Conservation (phyloP, 2,329 filamentous ascomycete species). For the Endothia cerciana region DNA sequence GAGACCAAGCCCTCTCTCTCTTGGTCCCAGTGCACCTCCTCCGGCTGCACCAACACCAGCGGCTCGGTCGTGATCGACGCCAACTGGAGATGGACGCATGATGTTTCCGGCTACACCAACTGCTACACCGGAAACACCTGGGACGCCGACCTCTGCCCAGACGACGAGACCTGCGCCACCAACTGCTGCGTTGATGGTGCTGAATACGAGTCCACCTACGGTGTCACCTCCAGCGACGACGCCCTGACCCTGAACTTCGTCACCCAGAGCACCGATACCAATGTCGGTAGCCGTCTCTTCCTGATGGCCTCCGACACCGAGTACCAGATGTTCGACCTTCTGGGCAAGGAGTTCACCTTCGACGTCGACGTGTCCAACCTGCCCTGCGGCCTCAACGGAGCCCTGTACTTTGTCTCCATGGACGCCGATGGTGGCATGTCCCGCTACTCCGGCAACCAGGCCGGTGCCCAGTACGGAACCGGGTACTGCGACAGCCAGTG, state of each 20-base stretch:
- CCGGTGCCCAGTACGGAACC: slow-evolving; percentile 63
- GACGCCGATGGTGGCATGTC: slow-evolving; percentile 58
- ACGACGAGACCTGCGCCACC: slow-evolving; percentile 45
- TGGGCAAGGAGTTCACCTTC: slow-evolving; percentile 72
- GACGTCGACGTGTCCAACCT: slow-evolving; percentile 72
- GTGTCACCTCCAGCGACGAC: slow-evolving; percentile 49
- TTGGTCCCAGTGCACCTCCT: slow-evolving; percentile 57
- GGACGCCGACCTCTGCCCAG: slow-evolving; percentile 42
- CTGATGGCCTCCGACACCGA: slow-evolving; percentile 63
- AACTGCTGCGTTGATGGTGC: slow-evolving; percentile 53
- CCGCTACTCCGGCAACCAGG: slow-evolving; percentile 55
- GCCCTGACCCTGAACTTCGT: slow-evolving; percentile 56
- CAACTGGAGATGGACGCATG: slow-evolving; percentile 67
- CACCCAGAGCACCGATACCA: slow-evolving; percentile 49
- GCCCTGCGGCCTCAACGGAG: slow-evolving; percentile 72
- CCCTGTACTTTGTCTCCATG: slow-evolving; percentile 69
- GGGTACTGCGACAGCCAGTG: slow-evolving; percentile 60
- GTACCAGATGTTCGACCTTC: slow-evolving; percentile 68
- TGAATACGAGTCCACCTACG: slow-evolving; percentile 50
- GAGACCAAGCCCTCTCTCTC: slow-evolving; percentile 58
- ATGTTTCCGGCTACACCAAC: slow-evolving; percentile 50
- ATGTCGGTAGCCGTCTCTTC: slow-evolving; percentile 63
- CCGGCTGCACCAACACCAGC: slow-evolving; percentile 53
- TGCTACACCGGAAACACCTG: slow-evolving; percentile 58
- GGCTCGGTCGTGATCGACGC: slow-evolving; percentile 60